These are phyloP conservation scores for Mimosa bimucronata DNA, from an alignment of 306 rosid species.

Conservation along the genomic window DNA sequence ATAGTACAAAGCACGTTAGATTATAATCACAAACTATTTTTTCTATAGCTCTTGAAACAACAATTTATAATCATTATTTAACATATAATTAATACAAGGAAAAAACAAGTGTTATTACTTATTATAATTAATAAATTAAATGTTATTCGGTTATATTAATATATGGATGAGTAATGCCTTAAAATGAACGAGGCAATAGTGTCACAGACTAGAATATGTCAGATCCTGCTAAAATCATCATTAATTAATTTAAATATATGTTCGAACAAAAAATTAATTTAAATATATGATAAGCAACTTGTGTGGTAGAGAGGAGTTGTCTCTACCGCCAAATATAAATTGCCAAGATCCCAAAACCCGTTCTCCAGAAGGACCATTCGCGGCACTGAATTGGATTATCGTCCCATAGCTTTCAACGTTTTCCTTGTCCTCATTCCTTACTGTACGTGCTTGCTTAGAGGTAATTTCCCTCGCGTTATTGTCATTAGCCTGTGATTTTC, in stretches of 20 bases:
- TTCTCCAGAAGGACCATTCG: too few species aligned
- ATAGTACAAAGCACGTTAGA: too few species aligned
- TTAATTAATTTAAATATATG: neutral
- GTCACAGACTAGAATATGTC: too few species aligned
- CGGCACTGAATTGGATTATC: neutral
- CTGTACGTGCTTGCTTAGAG: neutral
- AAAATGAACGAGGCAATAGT: too few species aligned
- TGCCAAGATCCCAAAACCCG: neutral
- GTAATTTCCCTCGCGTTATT: neutral
- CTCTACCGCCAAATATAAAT: constrained; percentile 30
- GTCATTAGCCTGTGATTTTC: neutral
- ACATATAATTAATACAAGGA: too few species aligned
- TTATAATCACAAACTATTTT: neutral
- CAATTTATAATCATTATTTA: too few species aligned
- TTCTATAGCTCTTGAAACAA: neutral
- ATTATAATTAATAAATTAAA: too few species aligned
- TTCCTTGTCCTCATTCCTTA: neutral
- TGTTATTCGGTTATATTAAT: too few species aligned
- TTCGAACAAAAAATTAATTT: too few species aligned
- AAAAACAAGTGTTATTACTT: too few species aligned
- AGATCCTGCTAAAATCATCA: too few species aligned
- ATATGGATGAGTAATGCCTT: too few species aligned
- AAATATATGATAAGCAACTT: neutral
- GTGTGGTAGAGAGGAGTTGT: constrained; percentile 32
- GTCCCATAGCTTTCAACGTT: neutral